Percentiles rank a stretch among this genome's conserved stretches.
Conservation (phyloP, 108 stramenopile species). For the Skeletonema marinoi region DNA sequence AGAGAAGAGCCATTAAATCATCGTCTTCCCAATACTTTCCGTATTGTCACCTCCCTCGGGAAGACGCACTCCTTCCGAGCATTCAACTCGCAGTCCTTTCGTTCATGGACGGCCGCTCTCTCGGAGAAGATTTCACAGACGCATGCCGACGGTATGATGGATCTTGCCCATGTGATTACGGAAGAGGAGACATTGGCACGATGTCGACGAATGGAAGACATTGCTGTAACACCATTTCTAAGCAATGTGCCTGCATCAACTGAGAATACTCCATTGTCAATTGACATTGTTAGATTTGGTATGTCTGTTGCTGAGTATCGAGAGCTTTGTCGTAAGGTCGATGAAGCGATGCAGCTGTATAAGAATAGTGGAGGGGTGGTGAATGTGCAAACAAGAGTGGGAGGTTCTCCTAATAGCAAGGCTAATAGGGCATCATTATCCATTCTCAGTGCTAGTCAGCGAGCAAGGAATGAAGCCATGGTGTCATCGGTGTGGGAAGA, state of each 20-base stretch:
- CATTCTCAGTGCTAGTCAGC: conserved; percentile 6
- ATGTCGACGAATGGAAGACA: conserved; percentile 33
- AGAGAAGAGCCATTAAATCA: conserved; percentile 31
- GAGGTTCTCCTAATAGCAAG: background rate
- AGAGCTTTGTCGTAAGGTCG: conserved; percentile 43
- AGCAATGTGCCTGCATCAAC: conserved; percentile 7
- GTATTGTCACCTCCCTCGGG: conserved; percentile 27
- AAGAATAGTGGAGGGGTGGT: conserved; percentile 22
- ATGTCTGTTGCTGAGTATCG: conserved; percentile 33
- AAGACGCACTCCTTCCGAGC: conserved; percentile 35
- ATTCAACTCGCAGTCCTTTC: conserved; percentile 32
- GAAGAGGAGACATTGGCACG: conserved; percentile 44
- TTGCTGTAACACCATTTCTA: conserved; percentile 25
- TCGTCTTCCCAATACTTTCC: conserved; percentile 44
- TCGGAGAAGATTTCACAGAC: conserved; percentile 39
- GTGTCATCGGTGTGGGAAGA: conserved; percentile 40
- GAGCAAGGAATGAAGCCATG: conserved; percentile 14
- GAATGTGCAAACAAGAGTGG: conserved; percentile 25
- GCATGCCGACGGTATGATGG: conserved; percentile 39
- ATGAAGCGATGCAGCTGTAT: conserved; percentile 19
- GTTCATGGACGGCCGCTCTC: conserved; percentile 29
- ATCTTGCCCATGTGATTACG: conserved; percentile 51
- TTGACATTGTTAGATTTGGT: conserved; percentile 29
- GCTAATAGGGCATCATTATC: background rate
- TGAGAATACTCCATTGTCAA: conserved; percentile 12